Conservation (phyloP, 306 rosid genomes). For the Glycine soja region DNA sequence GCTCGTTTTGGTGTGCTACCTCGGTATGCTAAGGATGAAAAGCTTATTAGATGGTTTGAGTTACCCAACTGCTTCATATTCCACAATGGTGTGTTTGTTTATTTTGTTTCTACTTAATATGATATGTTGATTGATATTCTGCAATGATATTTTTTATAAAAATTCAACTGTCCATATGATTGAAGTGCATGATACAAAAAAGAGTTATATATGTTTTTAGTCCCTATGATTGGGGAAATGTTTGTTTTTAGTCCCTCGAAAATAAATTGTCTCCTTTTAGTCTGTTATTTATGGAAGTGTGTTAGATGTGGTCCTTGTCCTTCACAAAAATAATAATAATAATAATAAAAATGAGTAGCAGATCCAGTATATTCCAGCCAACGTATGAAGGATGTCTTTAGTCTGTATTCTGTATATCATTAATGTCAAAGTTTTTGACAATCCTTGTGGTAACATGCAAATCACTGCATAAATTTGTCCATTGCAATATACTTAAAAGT, state of each 20-base stretch:
- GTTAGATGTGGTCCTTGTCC: not conserved
- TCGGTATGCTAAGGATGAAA: constrained; percentile 88
- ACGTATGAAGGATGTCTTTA: too few species aligned
- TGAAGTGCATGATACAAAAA: not conserved
- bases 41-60: constrained; percentile 89
- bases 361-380: too few species aligned
- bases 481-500: not conserved
- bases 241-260: not conserved
- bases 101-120: constrained; percentile 21
- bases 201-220: too few species aligned
- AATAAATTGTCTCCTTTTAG: too few species aligned
- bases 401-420: too few species aligned
- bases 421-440: too few species aligned
- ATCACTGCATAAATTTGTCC: constrained; percentile 15
- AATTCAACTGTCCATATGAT: not conserved
- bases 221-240: too few species aligned
- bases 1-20: constrained; percentile 96
- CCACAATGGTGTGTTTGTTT: constrained; percentile 75
- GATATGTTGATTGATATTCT: constrained; percentile 27
- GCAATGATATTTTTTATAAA: constrained; percentile 12
- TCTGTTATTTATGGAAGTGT: too few species aligned
- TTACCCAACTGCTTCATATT: constrained; percentile 97
- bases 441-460: constrained; percentile 16
- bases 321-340: too few species aligned
- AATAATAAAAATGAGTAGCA: too few species aligned